Percentiles rank a stretch among this genome's conserved stretches.
These are phyloP conservation scores for Parasitella parasitica DNA, from an alignment of 371 early-diverging fungal genomes.

Conservation along the genomic window DNA sequence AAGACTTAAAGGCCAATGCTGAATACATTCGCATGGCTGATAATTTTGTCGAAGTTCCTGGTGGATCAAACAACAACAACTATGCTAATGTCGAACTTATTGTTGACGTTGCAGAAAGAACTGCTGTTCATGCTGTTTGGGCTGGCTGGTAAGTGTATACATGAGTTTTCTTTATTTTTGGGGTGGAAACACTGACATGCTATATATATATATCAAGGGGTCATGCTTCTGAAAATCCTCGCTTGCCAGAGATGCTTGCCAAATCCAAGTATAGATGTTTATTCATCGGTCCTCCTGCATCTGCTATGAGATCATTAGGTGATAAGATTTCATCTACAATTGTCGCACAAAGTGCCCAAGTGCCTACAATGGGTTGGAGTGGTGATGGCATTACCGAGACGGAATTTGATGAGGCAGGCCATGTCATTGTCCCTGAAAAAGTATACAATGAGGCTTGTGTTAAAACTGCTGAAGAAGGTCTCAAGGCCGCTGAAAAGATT, in stretches of 20 bases:
- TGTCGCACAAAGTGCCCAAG: slow-evolving; percentile 95
- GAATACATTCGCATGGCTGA: slow-evolving; percentile 99
- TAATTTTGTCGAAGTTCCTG: slow-evolving; percentile 96
- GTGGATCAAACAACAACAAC: slow-evolving; percentile 96
- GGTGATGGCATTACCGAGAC: slow-evolving; percentile 85
- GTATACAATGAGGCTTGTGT: slow-evolving; percentile 83
- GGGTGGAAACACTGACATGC: not conserved
- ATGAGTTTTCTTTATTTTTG: not conserved
- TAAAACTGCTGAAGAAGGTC: slow-evolving; percentile 72
- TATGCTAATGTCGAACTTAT: slow-evolving; percentile 98
- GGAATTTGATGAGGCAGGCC: slow-evolving; percentile 61
- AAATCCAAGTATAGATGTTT: slow-evolving; percentile 78
- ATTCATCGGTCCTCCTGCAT: slow-evolving; percentile 98
- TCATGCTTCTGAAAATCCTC: slow-evolving; percentile 98
- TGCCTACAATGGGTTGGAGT: slow-evolving; percentile 96
- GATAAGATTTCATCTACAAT: slow-evolving; percentile 99
- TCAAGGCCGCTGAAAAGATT: slow-evolving; percentile 81
- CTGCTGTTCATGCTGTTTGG: slow-evolving; percentile 84
- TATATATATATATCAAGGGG: slow-evolving; percentile 73
- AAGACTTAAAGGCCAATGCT: slow-evolving; percentile 95
- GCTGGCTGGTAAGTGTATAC: slow-evolving; percentile 73
- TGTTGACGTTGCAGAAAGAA: slow-evolving; percentile 96
- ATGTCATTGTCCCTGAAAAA: slow-evolving; percentile 79
- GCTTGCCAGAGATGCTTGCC: slow-evolving; percentile 88
- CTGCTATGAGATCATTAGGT: slow-evolving; percentile 97